A percentile compares a stretch with the other conserved stretches of the same genome.
phyloP scores from a whole-genome alignment of 306 rosid species.

The Glycine soja region DNA sequence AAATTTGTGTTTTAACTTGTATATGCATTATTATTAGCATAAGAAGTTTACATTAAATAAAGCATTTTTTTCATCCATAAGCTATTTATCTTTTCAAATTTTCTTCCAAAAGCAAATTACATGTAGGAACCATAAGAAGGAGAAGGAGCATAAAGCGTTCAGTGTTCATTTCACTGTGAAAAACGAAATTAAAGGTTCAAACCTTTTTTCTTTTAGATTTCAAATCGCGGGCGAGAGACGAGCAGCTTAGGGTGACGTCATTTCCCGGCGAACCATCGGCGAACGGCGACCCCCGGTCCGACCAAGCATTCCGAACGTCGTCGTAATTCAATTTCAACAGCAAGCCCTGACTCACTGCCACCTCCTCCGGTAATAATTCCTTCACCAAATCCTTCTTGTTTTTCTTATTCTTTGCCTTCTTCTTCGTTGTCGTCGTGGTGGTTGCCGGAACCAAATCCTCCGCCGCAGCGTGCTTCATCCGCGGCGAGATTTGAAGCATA shows the following conservation, averaged over 20 bases:
- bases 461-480: conserved; percentile 37
- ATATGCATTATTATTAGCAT: no score
- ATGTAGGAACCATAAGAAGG: no score
- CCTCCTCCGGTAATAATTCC: conserved; percentile 9
- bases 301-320: conserved; percentile 71
- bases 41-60: no score
- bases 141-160: neutral
- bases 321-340: conserved; percentile 72
- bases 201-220: neutral
- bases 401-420: conserved; percentile 41
- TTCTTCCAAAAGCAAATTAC: no score
- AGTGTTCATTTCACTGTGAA: neutral
- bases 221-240: neutral
- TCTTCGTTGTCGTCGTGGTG: conserved; percentile 18
- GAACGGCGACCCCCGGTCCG: conserved; percentile 65
- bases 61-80: no score
- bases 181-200: neutral
- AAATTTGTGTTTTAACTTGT: no score
- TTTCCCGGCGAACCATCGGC: conserved; percentile 50
- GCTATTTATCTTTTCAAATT: no score
- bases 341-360: conserved; percentile 41
- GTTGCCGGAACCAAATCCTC: neutral
- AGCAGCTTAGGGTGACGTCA: neutral
- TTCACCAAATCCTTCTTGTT: conserved; percentile 31
- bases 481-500: conserved; percentile 68